A percentile compares a stretch with the other conserved stretches of the same genome.
These are phyloP conservation scores for Tulasnella sp. DNA, from an alignment of 768 basidiomycete species.

Conservation along the genomic window DNA sequence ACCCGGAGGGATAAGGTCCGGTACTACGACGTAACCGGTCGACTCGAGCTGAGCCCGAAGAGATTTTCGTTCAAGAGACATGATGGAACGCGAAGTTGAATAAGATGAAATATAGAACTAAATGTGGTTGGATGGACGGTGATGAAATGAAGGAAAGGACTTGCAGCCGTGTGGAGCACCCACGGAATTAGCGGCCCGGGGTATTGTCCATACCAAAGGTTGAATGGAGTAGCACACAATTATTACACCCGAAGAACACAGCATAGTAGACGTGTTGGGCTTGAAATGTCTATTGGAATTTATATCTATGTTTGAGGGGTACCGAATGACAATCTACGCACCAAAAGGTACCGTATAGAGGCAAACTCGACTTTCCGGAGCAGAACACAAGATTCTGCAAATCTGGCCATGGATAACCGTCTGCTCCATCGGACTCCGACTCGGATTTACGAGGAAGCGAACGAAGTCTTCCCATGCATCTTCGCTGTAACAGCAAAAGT, in stretches of 20 bases:
- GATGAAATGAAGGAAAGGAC: neutral
- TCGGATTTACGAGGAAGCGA: neutral
- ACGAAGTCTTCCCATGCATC: neutral
- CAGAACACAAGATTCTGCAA: neutral
- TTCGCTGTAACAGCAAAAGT: neutral
- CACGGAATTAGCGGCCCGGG: neutral
- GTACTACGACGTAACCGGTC: constrained; percentile 55
- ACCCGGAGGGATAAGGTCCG: constrained; percentile 41
- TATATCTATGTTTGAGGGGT: no score
- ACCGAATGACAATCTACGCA: neutral
- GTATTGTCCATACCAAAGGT: neutral
- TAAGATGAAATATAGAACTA: neutral
- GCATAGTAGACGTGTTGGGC: neutral
- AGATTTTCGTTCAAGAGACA: neutral
- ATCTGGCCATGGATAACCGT: neutral
- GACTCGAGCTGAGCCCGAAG: neutral
- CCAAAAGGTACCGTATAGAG: neutral
- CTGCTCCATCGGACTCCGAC: neutral
- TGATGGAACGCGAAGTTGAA: neutral
- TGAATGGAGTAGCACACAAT: no score
- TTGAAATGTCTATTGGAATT: neutral
- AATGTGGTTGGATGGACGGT: no score
- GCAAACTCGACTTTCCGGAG: neutral
- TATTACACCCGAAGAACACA: no score
- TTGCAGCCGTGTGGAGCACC: neutral